Base-by-base conservation (phyloP, 1,139 yeast species). In the Kodamaea derodonti region DNA sequence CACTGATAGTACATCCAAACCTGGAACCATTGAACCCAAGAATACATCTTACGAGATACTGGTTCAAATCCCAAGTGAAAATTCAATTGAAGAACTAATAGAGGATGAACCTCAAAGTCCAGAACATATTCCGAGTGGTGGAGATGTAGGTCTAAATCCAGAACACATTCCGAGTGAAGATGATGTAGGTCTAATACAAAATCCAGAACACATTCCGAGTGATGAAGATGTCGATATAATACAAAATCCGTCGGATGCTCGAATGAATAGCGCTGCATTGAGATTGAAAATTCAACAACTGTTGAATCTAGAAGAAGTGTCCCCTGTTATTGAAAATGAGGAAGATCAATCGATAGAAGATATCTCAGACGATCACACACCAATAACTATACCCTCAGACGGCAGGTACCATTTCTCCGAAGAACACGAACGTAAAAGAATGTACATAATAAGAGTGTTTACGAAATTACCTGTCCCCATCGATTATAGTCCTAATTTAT, bases 381-480 rank as follows among this genome's bases (percentile, higher is more conserved):
- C 14, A 13, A 11, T 9, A 14, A 10, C 15, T 11, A 30, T 27
- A 7, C 17, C 28, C 5, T 16, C 14, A 13, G 24, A 32, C 3
- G 40, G 38, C 20, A 35, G 30, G 15, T 43, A 61, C 38, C 43
- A 43, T 14, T 62, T 60, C 36, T 47, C 51, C 4, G 60, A 52
- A 13, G 48, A 37, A 9, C 46, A 53, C 28, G 74, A 67, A 40
- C 43, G 45, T 14, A 49, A 53, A 24, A 43, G 75, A 22, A 46
- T 48, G 31, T 69, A 69, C 41, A 41, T 57, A 3, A 49, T 68
- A 4, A 46, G 51, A 33, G 56, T 67, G 1, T 46, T 50, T 15
- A 56, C 65, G 18, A 66, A 65, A 40, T 34, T 64, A 13, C 52
- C 56, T 1, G 38, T 45, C 4, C 56, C 54, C 2, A 12, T 22